Percentiles rank a stretch among this genome's conserved stretches.
Evolutionary conservation across 2,329 filamentous ascomycete species (phyloP).

Genomic region (Penicillium sp.): DNA sequence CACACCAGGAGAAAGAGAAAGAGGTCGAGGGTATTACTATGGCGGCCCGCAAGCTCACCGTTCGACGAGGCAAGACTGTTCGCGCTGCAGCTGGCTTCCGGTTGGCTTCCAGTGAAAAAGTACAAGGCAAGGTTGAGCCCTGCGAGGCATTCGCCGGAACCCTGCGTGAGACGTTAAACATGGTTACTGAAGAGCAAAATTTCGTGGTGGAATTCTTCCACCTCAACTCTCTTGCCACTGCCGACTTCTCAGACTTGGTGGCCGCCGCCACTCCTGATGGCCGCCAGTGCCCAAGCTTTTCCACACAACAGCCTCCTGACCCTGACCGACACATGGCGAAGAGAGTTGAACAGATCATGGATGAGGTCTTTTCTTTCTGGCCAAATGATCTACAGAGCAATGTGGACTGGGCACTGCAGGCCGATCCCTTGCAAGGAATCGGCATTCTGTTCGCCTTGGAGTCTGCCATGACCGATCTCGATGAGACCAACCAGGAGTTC

Average conservation of each 20-base stretch:
- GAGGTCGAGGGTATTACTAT: slow-evolving; percentile 64
- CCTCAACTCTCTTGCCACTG: slow-evolving; percentile 72
- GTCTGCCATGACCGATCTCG: slow-evolving; percentile 69
- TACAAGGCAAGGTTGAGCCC: slow-evolving; percentile 63
- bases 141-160: slow-evolving; percentile 78
- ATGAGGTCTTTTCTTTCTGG: slow-evolving; percentile 79
- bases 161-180: slow-evolving; percentile 73
- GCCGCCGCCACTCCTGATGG: slow-evolving; percentile 60
- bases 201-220: slow-evolving; percentile 98
- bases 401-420: slow-evolving; percentile 75
- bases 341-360: slow-evolving; percentile 80
- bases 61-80: slow-evolving; percentile 83
- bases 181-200: slow-evolving; percentile 91
- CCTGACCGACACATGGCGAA: slow-evolving; percentile 82
- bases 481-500: slow-evolving; percentile 91
- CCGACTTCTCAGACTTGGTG: slow-evolving; percentile 80
- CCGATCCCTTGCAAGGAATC: slow-evolving; percentile 84
- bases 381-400: slow-evolving; percentile 71
- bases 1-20: slow-evolving; percentile 80
- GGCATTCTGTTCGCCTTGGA: slow-evolving; percentile 79
- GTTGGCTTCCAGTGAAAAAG: slow-evolving; percentile 46
- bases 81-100: slow-evolving; percentile 42
- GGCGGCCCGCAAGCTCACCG: slow-evolving; percentile 82
- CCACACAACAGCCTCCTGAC: slow-evolving; percentile 72
- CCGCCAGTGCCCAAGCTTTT: slow-evolving; percentile 68